A percentile compares a stretch with the other conserved stretches of the same genome.
Evolutionary conservation across 2,329 filamentous ascomycete species (phyloP).

Genomic region (Macroventuria anomochaeta): DNA sequence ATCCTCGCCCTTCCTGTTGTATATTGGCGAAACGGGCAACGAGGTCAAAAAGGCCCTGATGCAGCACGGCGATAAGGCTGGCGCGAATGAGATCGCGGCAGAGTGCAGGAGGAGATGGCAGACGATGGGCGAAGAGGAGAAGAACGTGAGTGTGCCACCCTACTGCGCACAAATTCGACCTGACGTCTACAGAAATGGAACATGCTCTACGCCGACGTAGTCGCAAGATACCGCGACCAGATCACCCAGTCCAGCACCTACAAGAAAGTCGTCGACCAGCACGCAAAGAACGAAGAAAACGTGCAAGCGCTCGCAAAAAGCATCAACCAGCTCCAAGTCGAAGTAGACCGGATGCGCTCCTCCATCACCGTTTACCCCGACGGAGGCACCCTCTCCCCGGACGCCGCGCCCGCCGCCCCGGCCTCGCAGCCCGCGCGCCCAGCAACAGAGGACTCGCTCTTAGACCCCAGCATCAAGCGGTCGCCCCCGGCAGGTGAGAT

Average conservation of each 20-base stretch:
- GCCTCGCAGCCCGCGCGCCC: slow-evolving; percentile 30
- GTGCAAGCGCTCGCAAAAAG: slow-evolving; percentile 50
- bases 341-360: slow-evolving; percentile 49
- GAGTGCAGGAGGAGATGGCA: slow-evolving; percentile 51
- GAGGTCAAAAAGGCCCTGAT: slow-evolving; percentile 48
- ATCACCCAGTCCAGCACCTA: slow-evolving; percentile 46
- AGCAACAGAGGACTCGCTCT: slow-evolving; percentile 38
- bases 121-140: slow-evolving; percentile 48
- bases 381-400: slow-evolving; percentile 21
- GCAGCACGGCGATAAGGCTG: slow-evolving; percentile 46
- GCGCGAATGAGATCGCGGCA: slow-evolving; percentile 51
- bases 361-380: slow-evolving; percentile 39
- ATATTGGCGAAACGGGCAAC: slow-evolving; percentile 49
- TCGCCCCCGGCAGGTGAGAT: slow-evolving; percentile 51
- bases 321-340: slow-evolving; percentile 50
- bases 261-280: slow-evolving; percentile 47
- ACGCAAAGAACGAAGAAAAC: slow-evolving; percentile 48
- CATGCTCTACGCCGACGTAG: slow-evolving; percentile 49
- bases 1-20: slow-evolving; percentile 50
- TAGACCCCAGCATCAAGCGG: slow-evolving; percentile 46
- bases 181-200: slow-evolving; percentile 49
- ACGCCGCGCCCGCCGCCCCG: slow-evolving; percentile 19
- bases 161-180: not conserved
- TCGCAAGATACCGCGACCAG: slow-evolving; percentile 49
- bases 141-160: slow-evolving; percentile 40